phyloP scores from a whole-genome alignment of 495 filamentous ascomycete genomes.

The Neurospora sp. region DNA sequence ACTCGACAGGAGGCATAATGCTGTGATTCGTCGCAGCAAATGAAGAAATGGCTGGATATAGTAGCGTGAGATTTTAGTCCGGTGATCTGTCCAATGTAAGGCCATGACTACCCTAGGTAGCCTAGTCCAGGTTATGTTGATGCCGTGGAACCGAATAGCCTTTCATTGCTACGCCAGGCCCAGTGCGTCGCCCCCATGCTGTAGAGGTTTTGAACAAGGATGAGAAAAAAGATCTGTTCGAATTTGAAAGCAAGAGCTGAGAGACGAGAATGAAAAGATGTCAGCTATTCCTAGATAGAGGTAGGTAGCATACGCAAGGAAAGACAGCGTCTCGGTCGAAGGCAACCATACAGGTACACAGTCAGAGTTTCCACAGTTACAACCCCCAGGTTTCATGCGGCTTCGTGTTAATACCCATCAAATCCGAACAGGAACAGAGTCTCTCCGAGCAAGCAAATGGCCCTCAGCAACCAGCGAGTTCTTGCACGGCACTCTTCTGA shows the following conservation, averaged over 20 bases:
- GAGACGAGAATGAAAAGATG: not conserved
- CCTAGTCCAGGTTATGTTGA: not conserved
- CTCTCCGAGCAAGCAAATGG: slow-evolving; percentile 4
- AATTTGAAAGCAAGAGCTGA: not conserved
- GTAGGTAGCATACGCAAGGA: not conserved
- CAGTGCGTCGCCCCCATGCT: not conserved
- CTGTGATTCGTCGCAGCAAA: not conserved
- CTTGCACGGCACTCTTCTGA: slow-evolving; percentile 18
- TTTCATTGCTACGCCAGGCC: not conserved
- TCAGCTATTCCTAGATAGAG: not conserved
- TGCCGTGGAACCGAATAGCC: not conserved
- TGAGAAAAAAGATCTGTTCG: not conserved
- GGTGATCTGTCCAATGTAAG: not conserved
- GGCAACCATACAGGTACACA: not conserved
- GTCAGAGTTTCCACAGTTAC: not conserved
- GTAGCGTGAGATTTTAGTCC: not conserved
- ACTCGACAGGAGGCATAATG: too few relatives aligned
- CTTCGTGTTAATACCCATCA: not conserved
- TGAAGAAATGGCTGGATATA: not conserved
- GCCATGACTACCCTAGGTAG: not conserved
- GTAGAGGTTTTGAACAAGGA: not conserved
- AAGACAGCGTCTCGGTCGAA: not conserved
- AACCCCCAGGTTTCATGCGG: not conserved
- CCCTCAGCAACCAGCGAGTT: slow-evolving; percentile 26
- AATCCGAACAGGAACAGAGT: slow-evolving; percentile 15